These are phyloP conservation scores for Leishmania aethiopica DNA, from an alignment of 208 protist species.

Conservation along the genomic window DNA sequence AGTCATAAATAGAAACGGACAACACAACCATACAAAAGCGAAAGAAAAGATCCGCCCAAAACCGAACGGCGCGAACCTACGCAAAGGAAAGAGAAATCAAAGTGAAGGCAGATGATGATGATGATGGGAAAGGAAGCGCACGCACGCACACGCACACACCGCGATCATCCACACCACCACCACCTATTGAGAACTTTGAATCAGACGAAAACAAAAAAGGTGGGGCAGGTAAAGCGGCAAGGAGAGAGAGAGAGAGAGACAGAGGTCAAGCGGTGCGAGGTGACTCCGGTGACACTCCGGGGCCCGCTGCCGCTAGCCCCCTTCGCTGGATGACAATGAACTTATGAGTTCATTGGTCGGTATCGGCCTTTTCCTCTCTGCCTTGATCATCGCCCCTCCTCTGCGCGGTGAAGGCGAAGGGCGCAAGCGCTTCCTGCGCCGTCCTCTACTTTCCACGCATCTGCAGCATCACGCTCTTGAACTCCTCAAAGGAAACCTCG, in stretches of 20 bases:
- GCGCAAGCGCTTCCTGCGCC: not conserved
- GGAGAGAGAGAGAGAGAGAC: not conserved
- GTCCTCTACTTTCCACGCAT: slow-evolving; percentile 84
- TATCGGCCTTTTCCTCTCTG: not conserved
- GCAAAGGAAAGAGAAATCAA: not conserved
- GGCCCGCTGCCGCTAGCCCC: not conserved
- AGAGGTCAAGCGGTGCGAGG: not conserved
- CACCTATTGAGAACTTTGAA: not conserved
- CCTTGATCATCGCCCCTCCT: not conserved
- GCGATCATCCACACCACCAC: not conserved
- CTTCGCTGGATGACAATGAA: not conserved
- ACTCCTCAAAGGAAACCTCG: slow-evolving; percentile 95
- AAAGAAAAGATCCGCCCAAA: not conserved
- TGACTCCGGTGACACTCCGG: not conserved
- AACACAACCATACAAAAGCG: not conserved
- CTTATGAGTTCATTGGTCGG: not conserved
- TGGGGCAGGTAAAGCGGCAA: not conserved
- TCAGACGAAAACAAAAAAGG: not conserved
- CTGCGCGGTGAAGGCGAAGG: not conserved
- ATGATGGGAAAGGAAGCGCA: not conserved
- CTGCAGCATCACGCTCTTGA: slow-evolving; percentile 95
- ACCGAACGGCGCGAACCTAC: not conserved
- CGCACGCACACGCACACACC: not conserved
- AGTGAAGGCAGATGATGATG: not conserved
- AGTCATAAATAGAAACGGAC: not conserved